Conservation (phyloP, 164 flowering plant genomes). For the Dillenia suffruticosa region DNA sequence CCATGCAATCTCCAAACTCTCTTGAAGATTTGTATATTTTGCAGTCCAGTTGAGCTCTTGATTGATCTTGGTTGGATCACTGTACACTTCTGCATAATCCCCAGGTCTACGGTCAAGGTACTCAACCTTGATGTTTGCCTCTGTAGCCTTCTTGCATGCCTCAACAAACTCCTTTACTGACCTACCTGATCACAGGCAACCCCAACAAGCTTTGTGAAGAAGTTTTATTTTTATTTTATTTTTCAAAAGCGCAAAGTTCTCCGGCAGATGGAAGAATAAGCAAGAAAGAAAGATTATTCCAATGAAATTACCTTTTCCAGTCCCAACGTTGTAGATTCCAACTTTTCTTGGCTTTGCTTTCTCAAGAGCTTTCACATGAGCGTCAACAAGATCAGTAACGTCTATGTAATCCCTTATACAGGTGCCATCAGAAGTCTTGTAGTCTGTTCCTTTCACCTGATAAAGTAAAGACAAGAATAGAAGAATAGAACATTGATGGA, state of each 20-base stretch:
- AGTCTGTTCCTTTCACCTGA: slow-evolving; percentile 92
- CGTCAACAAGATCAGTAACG: slow-evolving; percentile 94
- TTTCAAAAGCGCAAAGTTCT: too few relatives aligned
- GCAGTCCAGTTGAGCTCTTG: slow-evolving; percentile 94
- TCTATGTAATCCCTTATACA: slow-evolving; percentile 93
- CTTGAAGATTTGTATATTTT: slow-evolving; percentile 60
- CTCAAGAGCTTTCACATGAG: slow-evolving; percentile 96
- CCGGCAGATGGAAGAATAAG: too few relatives aligned
- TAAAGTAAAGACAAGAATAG: too few relatives aligned
- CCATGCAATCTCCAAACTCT: slow-evolving; percentile 82
- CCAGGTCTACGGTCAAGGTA: slow-evolving; percentile 82
- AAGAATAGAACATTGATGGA: too few relatives aligned
- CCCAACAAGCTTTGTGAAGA: neutral
- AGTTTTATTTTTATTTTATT: too few relatives aligned
- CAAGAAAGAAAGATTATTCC: neutral
- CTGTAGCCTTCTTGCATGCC: slow-evolving; percentile 93
- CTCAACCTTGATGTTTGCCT: slow-evolving; percentile 63
- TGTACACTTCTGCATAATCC: slow-evolving; percentile 93
- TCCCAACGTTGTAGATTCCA: slow-evolving; percentile 97
- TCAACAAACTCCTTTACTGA: slow-evolving; percentile 98
- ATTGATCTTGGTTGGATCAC: slow-evolving; percentile 76
- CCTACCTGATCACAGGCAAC: slow-evolving; percentile 52
- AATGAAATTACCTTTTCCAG: slow-evolving; percentile 69
- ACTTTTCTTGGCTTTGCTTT: slow-evolving; percentile 70
- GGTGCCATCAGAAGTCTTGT: slow-evolving; percentile 86